Conservation (phyloP, 78 protist species). For the Guillardia theta region DNA sequence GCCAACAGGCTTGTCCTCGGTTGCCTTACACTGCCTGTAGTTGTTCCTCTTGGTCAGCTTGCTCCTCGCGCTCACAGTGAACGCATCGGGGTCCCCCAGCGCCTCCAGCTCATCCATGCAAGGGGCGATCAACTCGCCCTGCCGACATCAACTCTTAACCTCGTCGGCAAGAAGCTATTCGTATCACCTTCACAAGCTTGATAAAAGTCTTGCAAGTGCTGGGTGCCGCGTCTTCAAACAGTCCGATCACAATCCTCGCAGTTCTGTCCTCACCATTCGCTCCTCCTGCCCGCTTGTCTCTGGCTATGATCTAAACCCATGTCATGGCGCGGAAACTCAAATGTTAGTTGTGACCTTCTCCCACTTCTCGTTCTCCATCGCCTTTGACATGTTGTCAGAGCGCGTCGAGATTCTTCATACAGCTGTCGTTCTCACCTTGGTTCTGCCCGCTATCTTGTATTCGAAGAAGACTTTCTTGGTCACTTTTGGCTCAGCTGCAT, state of each 20-base stretch:
- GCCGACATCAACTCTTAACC: too few relatives aligned
- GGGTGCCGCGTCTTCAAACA: not conserved
- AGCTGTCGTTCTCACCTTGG: too few relatives aligned
- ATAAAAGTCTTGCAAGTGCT: not conserved
- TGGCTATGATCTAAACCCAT: not conserved
- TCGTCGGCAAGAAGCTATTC: too few relatives aligned
- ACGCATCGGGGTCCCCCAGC: not conserved
- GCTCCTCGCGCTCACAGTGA: not conserved
- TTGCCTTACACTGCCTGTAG: not conserved
- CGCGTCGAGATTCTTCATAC: too few relatives aligned
- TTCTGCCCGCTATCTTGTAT: not conserved
- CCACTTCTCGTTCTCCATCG: not conserved
- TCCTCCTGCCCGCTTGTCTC: not conserved
- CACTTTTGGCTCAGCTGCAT: too few relatives aligned
- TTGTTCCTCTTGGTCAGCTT: not conserved
- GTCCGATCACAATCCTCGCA: not conserved
- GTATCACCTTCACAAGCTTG: not conserved
- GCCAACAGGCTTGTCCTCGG: not conserved
- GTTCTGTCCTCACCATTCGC: not conserved
- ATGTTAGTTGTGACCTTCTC: too few relatives aligned
- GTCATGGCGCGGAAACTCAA: too few relatives aligned
- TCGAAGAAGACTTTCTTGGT: not conserved
- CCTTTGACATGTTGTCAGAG: too few relatives aligned
- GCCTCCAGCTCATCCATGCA: not conserved
- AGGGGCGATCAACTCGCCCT: not conserved